Percentiles rank a stretch among this genome's conserved stretches.
These are phyloP conservation scores for Diversispora eburnea DNA, from an alignment of 192 early-diverging fungal species.

Conservation along the genomic window DNA sequence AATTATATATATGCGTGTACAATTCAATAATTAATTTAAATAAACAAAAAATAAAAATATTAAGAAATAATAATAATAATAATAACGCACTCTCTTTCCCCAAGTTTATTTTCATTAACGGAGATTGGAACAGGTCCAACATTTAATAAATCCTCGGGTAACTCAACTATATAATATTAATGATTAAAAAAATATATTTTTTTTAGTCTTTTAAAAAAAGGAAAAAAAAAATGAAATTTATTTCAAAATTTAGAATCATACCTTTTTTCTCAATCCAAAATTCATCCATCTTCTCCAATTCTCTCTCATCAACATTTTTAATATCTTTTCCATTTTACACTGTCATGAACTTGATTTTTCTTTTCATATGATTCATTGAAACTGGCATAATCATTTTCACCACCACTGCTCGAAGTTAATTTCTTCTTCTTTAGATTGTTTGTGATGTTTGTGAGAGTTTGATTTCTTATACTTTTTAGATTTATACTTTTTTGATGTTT, in stretches of 20 bases:
- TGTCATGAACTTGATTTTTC: neutral
- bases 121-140: slow-evolving; percentile 68
- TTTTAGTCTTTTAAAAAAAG: neutral
- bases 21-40: neutral
- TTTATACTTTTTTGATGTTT: slow-evolving; percentile 2
- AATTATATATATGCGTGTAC: neutral
- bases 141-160: slow-evolving; percentile 57
- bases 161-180: slow-evolving; percentile 41
- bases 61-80: neutral
- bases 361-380: too few relatives aligned
- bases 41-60: too few relatives aligned
- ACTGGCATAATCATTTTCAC: neutral
- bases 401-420: neutral
- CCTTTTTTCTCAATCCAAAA: slow-evolving; percentile 62
- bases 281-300: slow-evolving; percentile 31
- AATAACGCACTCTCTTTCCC: slow-evolving; percentile 54
- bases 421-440: neutral
- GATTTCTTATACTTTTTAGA: neutral
- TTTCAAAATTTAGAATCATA: slow-evolving; percentile 1
- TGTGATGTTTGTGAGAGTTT: neutral
- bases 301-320: slow-evolving; percentile 17
- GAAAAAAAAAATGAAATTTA: too few relatives aligned
- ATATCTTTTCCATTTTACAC: neutral
- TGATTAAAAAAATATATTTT: neutral
- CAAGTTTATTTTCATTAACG: slow-evolving; percentile 52